Conservation (phyloP, 2,329 filamentous ascomycete species). For the Scytalidium sp. region DNA sequence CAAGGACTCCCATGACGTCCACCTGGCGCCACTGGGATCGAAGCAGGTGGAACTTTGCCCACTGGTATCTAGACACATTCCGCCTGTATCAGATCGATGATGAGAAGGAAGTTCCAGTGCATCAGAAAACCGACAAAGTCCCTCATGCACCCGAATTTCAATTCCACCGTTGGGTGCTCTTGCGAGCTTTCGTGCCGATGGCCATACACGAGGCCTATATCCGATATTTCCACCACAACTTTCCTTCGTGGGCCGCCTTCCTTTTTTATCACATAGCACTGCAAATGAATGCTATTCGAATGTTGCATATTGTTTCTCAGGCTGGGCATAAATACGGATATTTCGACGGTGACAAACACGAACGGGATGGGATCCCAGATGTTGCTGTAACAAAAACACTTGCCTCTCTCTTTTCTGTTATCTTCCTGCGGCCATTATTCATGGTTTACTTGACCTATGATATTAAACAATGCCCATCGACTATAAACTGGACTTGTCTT, state of each 20-base stretch:
- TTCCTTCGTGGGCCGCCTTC: conserved; percentile 19
- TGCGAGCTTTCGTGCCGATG: conserved; percentile 27
- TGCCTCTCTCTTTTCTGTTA: conserved; percentile 18
- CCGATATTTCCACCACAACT: conserved; percentile 14
- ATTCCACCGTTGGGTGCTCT: conserved; percentile 29
- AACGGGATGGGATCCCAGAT: conserved; percentile 33
- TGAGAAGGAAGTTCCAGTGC: conserved; percentile 25
- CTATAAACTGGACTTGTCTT: conserved; percentile 22
- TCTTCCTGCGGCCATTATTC: conserved; percentile 19
- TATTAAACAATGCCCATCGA: conserved; percentile 6
- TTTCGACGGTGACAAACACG: conserved; percentile 31
- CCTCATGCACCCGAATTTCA: conserved; percentile 27
- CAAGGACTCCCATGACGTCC: conserved; percentile 14
- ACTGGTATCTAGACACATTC: conserved; percentile 10
- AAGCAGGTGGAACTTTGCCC: conserved; percentile 2
- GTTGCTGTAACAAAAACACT: conserved; percentile 21
- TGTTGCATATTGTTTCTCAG: conserved; percentile 25
- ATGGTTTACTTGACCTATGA: conserved; percentile 23
- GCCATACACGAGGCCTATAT: conserved; percentile 21
- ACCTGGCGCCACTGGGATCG: conserved; percentile 11
- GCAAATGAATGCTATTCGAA: conserved; percentile 27
- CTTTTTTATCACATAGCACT: conserved; percentile 30
- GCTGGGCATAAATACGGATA: conserved; percentile 29
- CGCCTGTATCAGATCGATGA: conserved; percentile 3
- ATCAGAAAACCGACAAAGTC: conserved; percentile 30